Conservation (phyloP, 2,329 filamentous ascomycete species). For the Colletotrichum endophyticum region DNA sequence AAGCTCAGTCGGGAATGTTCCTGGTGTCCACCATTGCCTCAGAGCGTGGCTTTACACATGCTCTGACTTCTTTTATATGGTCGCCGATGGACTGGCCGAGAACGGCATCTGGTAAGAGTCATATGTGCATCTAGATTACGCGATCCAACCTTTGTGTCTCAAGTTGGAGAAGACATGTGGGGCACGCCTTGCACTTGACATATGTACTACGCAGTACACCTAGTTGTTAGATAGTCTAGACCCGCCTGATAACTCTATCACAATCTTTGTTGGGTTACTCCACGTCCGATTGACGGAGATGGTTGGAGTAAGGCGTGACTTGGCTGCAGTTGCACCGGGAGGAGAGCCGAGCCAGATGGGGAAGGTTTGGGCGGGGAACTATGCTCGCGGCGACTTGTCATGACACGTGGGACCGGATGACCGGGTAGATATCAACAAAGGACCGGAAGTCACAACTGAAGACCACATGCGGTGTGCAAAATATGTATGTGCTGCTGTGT, state of each 20-base stretch:
- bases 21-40: not conserved
- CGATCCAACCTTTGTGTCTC: not conserved
- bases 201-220: not conserved
- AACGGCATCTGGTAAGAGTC: slow-evolving; percentile 3
- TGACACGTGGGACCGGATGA: not conserved
- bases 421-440: not conserved
- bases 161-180: not conserved
- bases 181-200: not conserved
- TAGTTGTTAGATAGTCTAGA: not conserved
- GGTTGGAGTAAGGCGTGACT: not conserved
- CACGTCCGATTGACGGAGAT: slow-evolving; percentile 1
- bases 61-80: not conserved
- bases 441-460: not conserved
- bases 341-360: not conserved
- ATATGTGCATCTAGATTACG: not conserved
- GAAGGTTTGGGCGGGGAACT: not conserved
- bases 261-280: not conserved
- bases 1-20: not conserved
- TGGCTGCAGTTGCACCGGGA: not conserved
- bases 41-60: not conserved
- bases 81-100: not conserved
- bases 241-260: not conserved
- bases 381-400: not conserved
- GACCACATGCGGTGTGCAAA: not conserved
- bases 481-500: not conserved